Evolutionary conservation across 73 alveolate genomes (phyloP).

Genomic region (Stentor coeruleus): DNA sequence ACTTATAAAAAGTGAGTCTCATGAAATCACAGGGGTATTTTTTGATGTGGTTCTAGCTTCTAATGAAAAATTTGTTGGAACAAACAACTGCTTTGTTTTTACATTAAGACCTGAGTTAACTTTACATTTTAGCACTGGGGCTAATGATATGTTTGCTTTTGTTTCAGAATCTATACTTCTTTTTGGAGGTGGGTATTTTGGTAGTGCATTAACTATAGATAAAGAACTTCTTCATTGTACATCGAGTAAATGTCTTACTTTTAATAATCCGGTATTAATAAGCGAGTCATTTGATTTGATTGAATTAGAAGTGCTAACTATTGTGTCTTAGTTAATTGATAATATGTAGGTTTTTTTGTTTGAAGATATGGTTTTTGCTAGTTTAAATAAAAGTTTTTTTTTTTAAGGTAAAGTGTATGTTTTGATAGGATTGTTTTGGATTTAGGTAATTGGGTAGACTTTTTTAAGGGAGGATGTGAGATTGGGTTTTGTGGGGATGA

Average conservation of each 20-base stretch:
- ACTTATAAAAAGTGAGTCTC: neutral
- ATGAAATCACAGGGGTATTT: neutral
- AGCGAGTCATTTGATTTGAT: neutral
- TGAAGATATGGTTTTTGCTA: no score
- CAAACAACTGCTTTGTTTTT: neutral
- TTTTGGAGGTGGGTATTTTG: neutral
- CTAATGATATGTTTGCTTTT: neutral
- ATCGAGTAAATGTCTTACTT: neutral
- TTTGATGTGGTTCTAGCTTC: neutral
- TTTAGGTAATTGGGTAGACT: no score
- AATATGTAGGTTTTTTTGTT: no score
- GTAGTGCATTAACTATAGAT: neutral
- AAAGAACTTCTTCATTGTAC: neutral
- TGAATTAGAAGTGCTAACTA: neutral
- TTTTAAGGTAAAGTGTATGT: no score
- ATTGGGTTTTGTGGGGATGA: no score
- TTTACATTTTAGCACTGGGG: neutral
- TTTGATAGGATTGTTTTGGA: no score
- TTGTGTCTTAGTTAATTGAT: neutral
- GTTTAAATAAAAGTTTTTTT: no score
- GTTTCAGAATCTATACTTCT: neutral
- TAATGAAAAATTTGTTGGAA: neutral
- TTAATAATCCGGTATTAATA: neutral
- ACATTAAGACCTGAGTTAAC: neutral
- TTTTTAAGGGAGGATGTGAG: no score